Percentiles rank a stretch among this genome's conserved stretches.
phyloP scores from a whole-genome alignment of 2,329 filamentous ascomycete species.

The Drechslera avenae region DNA sequence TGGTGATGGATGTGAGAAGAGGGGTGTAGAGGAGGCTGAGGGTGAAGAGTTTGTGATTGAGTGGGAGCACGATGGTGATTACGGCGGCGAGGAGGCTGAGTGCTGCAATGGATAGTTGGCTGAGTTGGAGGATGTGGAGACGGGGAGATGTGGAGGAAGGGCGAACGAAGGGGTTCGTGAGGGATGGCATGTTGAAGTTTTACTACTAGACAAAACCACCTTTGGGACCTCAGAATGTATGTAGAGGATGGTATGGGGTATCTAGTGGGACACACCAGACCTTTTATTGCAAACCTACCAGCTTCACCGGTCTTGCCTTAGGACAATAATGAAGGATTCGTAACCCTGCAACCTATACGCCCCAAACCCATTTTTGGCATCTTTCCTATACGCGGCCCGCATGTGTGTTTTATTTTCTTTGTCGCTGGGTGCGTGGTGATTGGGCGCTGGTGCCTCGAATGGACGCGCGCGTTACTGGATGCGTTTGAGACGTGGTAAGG shows the following conservation, averaged over 20 bases:
- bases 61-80: constrained; percentile 25
- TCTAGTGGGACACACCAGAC: neutral
- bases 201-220: neutral
- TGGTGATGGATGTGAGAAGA: constrained; percentile 27
- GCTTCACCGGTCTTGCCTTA: constrained; percentile 30
- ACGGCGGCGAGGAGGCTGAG: constrained; percentile 24
- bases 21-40: constrained; percentile 31
- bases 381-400: constrained; percentile 11
- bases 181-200: neutral
- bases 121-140: constrained; percentile 26
- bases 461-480: constrained; percentile 18
- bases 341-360: constrained; percentile 3
- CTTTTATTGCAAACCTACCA: constrained; percentile 20
- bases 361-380: constrained; percentile 9
- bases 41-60: constrained; percentile 27
- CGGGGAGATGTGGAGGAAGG: constrained; percentile 18
- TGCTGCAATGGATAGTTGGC: constrained; percentile 21
- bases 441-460: constrained; percentile 21
- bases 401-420: constrained; percentile 9
- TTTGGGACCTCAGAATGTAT: too few relatives aligned
- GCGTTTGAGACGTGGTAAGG: constrained; percentile 15
- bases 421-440: constrained; percentile 6
- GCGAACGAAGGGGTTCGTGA: constrained; percentile 14
- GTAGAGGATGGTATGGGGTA: neutral
- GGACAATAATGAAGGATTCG: neutral